Evolutionary conservation across 352 stramenopile genomes (phyloP).

Genomic region (Phytophthora tubulina): DNA sequence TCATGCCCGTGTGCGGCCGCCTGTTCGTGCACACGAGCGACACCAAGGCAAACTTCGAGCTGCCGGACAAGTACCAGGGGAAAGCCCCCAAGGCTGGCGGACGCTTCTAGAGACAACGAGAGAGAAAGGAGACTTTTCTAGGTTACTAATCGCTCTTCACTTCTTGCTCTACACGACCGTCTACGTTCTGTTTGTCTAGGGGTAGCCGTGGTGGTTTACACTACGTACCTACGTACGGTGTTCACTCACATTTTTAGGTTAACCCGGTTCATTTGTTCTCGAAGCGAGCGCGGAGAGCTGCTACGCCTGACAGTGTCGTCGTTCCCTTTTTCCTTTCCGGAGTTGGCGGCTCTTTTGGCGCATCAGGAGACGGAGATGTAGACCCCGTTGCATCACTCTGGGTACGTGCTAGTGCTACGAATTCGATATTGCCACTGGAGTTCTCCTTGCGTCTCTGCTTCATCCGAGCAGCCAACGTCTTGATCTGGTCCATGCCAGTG

Average conservation of each 20-base stretch:
- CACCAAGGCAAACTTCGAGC: conserved; percentile 58
- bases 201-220: conserved; percentile 4
- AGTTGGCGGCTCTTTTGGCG: conserved; percentile 8
- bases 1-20: conserved; percentile 87
- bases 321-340: conserved; percentile 38
- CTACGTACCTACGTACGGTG: conserved; percentile 6
- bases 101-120: conserved; percentile 35
- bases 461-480: conserved; percentile 76
- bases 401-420: conserved; percentile 34
- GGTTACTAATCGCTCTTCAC: conserved; percentile 29
- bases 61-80: conserved; percentile 78
- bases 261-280: conserved; percentile 58
- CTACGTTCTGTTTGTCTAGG: conserved; percentile 10
- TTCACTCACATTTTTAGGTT: conserved; percentile 19
- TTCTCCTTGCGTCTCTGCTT: conserved; percentile 68
- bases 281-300: conserved; percentile 78
- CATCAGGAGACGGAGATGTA: conserved; percentile 13
- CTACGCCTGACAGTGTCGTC: conserved; percentile 60
- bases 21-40: conserved; percentile 75
- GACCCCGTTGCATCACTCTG: conserved; percentile 39
- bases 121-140: conserved; percentile 6
- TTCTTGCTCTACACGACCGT: conserved; percentile 12
- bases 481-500: conserved; percentile 73
- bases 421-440: conserved; percentile 31
- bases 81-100: conserved; percentile 56